Evolutionary conservation across 495 filamentous ascomycete species (phyloP).

Genomic region (Penicillium cataractarum): DNA sequence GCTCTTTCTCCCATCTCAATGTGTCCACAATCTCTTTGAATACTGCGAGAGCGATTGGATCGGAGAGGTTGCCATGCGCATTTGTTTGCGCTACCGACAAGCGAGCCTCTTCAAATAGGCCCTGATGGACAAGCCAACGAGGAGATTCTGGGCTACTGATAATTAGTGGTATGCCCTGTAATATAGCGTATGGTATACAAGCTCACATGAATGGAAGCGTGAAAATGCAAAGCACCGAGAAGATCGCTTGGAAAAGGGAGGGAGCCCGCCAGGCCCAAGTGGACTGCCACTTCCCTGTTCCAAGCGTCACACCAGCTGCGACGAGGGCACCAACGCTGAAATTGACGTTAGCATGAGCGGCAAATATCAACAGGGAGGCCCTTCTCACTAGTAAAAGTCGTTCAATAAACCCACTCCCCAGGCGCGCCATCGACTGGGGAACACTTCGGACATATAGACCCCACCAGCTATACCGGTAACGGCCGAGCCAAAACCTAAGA

Average conservation of each 20-base stretch:
- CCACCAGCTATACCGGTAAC: constrained; percentile 42
- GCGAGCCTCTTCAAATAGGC: constrained; percentile 34
- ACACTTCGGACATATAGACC: constrained; percentile 48
- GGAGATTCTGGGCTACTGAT: constrained; percentile 53
- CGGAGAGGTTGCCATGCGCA: constrained; percentile 41
- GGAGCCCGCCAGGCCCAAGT: constrained; percentile 60
- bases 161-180: neutral
- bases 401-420: constrained; percentile 53
- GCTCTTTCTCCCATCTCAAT: constrained; percentile 50
- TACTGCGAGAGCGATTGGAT: constrained; percentile 44
- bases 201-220: constrained; percentile 55
- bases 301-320: constrained; percentile 55
- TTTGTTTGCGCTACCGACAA: constrained; percentile 51
- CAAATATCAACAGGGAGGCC: neutral
- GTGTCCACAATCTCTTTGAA: constrained; percentile 36
- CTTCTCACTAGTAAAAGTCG: constrained; percentile 53
- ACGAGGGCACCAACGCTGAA: constrained; percentile 45
- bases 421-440: constrained; percentile 46
- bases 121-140: constrained; percentile 50
- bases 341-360: neutral
- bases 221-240: constrained; percentile 53
- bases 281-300: constrained; percentile 50
- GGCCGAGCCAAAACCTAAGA: constrained; percentile 47
- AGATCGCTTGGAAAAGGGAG: constrained; percentile 57
- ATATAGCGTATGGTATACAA: neutral